Conservation (phyloP, 225 moss, liverwort and hornwort genomes). For the Climacium dendroides region DNA sequence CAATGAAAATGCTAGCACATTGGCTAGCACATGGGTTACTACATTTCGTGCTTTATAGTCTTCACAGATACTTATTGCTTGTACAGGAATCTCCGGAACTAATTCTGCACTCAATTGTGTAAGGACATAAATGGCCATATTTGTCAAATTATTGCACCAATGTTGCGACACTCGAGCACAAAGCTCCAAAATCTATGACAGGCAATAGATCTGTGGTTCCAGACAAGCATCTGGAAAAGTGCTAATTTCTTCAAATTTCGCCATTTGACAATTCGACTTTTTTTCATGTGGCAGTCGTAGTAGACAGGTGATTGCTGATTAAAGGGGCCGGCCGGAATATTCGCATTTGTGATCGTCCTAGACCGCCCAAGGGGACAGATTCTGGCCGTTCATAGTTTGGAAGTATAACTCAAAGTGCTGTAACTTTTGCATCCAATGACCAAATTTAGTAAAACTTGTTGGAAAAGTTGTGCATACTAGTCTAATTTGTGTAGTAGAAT, state of each 20-base stretch:
- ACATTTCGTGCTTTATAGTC: neutral
- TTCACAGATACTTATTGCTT: neutral
- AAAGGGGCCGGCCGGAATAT: neutral
- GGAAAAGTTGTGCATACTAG: no score
- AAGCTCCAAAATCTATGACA: neutral
- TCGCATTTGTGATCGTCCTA: neutral
- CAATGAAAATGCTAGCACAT: neutral
- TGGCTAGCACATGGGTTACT: neutral
- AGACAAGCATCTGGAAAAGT: neutral
- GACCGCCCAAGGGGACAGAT: no score
- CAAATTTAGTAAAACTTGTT: no score
- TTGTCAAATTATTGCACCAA: neutral
- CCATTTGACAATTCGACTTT: neutral
- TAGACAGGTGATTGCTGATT: neutral
- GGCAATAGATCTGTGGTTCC: neutral
- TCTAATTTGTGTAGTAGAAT: no score
- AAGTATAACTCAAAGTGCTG: no score
- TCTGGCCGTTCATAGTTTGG: no score
- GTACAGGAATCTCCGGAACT: neutral
- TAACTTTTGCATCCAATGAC: no score
- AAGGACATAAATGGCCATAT: neutral
- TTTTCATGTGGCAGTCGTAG: neutral
- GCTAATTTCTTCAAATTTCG: neutral
- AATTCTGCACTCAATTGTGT: neutral
- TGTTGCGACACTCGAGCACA: neutral